Evolutionary conservation across 768 basidiomycete genomes (phyloP).

Genomic region (Leccinum variicolor): DNA sequence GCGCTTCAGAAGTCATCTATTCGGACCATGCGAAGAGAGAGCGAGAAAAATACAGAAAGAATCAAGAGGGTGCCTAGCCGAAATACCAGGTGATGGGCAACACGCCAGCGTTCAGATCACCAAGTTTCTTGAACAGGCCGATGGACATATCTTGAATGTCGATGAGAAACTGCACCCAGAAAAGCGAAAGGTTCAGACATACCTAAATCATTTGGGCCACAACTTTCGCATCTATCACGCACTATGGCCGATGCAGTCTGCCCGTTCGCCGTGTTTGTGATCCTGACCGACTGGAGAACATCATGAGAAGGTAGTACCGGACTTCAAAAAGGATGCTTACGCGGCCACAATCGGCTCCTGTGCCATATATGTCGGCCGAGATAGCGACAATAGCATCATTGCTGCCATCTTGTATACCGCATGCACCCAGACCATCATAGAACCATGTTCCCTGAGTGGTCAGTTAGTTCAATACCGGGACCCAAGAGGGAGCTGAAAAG

Average conservation of each 20-base stretch:
- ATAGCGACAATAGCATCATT: conserved; percentile 62
- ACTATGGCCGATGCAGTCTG: conserved; percentile 46
- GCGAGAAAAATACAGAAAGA: background rate
- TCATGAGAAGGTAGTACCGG: conserved; percentile 5
- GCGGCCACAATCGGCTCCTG: conserved; percentile 57
- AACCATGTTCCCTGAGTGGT: conserved; percentile 63
- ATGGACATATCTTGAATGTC: conserved; percentile 59
- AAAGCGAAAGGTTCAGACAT: conserved; percentile 17
- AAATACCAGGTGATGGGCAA: conserved; percentile 61
- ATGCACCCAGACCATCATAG: conserved; percentile 58
- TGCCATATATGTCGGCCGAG: conserved; percentile 48
- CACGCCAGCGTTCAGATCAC: conserved; percentile 44
- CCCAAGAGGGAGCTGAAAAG: background rate
- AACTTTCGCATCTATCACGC: conserved; percentile 59
- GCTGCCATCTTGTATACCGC: conserved; percentile 49
- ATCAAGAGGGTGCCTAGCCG: conserved; percentile 35
- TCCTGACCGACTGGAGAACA: conserved; percentile 48
- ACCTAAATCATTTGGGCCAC: conserved; percentile 56
- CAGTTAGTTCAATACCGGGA: conserved; percentile 5
- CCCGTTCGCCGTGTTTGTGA: conserved; percentile 57
- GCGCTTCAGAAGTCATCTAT: conserved; percentile 8
- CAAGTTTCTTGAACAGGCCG: conserved; percentile 53
- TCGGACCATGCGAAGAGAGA: conserved; percentile 3
- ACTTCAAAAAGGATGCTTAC: conserved; percentile 34
- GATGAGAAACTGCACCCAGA: conserved; percentile 4